Percentiles rank a stretch among this genome's conserved stretches.
Evolutionary conservation across 1,284 basidiomycete genomes (phyloP).

Genomic region (Crepidotus sp.): DNA sequence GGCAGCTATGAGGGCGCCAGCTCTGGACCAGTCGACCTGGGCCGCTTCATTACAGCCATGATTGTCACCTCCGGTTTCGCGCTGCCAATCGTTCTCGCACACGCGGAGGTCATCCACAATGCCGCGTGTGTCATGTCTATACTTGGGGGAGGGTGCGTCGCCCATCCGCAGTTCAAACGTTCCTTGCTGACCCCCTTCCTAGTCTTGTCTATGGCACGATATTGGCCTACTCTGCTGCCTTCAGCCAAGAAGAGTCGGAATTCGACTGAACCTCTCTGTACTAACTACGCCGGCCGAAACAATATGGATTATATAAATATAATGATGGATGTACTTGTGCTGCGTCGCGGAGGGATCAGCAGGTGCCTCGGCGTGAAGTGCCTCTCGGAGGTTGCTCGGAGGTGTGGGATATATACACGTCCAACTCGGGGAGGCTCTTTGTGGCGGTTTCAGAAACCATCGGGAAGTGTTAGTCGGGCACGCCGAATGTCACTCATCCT

Average conservation of each 20-base stretch:
- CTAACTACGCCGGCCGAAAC: neutral
- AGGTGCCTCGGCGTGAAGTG: neutral
- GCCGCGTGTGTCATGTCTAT: slow-evolving; percentile 93
- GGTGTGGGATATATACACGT: neutral
- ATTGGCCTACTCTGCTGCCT: slow-evolving; percentile 76
- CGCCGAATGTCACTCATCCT: slow-evolving; percentile 3
- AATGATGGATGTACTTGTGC: slow-evolving; percentile 15
- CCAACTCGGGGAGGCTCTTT: neutral
- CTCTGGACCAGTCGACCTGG: slow-evolving; percentile 66
- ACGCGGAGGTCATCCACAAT: slow-evolving; percentile 80
- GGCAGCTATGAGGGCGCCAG: slow-evolving; percentile 45
- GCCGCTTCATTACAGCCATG: slow-evolving; percentile 87
- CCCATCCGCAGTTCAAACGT: neutral
- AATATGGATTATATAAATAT: slow-evolving; percentile 15
- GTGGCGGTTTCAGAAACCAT: neutral
- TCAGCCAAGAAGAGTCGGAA: slow-evolving; percentile 69
- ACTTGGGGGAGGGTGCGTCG: slow-evolving; percentile 74
- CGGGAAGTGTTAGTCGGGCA: neutral
- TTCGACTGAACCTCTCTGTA: slow-evolving; percentile 44
- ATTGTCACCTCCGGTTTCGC: slow-evolving; percentile 92
- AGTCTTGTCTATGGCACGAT: slow-evolving; percentile 94
- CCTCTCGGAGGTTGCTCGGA: neutral
- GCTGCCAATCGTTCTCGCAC: slow-evolving; percentile 85
- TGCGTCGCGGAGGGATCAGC: slow-evolving; percentile 7
- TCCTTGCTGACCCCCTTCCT: slow-evolving; percentile 15